These are phyloP conservation scores for Carex sylvatica DNA, from an alignment of 202 grass and related monocot genomes.

Conservation along the genomic window DNA sequence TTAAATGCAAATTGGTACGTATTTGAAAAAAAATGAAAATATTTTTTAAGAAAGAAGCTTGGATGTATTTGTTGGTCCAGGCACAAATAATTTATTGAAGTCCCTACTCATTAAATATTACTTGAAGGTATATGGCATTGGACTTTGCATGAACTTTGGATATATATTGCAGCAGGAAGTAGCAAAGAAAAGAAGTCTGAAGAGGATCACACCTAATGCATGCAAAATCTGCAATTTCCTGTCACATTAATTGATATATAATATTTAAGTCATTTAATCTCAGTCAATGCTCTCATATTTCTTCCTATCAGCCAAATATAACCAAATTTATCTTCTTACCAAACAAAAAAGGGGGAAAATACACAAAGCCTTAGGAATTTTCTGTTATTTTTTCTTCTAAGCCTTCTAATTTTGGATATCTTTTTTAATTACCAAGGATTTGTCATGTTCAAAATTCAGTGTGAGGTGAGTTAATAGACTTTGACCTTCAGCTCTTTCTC, in stretches of 20 bases:
- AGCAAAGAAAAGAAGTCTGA: not conserved
- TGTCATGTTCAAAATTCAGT: too few relatives aligned
- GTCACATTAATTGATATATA: not conserved
- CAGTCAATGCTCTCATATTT: not conserved
- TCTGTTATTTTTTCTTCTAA: too few relatives aligned
- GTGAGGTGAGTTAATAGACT: too few relatives aligned
- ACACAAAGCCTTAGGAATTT: too few relatives aligned
- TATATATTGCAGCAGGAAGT: not conserved
- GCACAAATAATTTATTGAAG: not conserved
- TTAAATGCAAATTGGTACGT: not conserved
- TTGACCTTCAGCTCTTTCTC: too few relatives aligned
- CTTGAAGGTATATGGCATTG: not conserved
- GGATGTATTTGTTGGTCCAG: not conserved
- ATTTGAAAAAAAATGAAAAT: not conserved
- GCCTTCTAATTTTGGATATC: too few relatives aligned
- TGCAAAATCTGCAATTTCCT: not conserved
- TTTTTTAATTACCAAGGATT: too few relatives aligned
- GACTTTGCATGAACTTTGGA: constrained; percentile 11
- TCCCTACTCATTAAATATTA: constrained; percentile 4
- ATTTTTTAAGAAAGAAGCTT: not conserved
- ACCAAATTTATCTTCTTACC: not conserved
- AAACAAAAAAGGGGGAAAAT: not conserved
- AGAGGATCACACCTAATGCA: constrained; percentile 14
- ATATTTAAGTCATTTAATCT: not conserved
- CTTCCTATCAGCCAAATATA: not conserved